Percentiles rank a stretch among this genome's conserved stretches.
Evolutionary conservation across 2,329 filamentous ascomycete species (phyloP).

Genomic region (Saccharata proteae): DNA sequence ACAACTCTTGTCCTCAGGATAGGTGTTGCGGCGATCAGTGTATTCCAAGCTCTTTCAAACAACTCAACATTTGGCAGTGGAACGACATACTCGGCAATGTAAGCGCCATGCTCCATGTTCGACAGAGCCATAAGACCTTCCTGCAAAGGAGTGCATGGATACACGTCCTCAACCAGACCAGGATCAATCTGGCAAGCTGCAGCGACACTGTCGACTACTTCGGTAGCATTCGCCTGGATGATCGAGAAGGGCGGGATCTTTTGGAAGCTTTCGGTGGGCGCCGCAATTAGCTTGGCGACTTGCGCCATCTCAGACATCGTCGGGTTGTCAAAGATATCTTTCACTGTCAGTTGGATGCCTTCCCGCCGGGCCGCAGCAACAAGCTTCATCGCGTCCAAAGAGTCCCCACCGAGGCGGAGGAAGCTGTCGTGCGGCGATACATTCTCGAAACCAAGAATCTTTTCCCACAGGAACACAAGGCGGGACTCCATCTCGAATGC

Average conservation of each 20-base stretch:
- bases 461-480: neutral
- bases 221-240: neutral
- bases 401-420: conserved; percentile 35
- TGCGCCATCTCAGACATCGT: conserved; percentile 35
- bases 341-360: conserved; percentile 40
- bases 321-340: conserved; percentile 41
- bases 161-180: conserved; percentile 35
- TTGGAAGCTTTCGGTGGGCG: no score
- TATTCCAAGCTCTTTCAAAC: conserved; percentile 36
- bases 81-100: conserved; percentile 28
- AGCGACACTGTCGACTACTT: neutral
- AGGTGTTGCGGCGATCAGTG: conserved; percentile 29
- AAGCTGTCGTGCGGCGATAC: conserved; percentile 40
- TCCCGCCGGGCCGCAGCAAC: conserved; percentile 41
- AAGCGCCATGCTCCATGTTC: conserved; percentile 38
- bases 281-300: conserved; percentile 13
- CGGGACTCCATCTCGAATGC: neutral
- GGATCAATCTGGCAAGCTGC: conserved; percentile 1
- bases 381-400: conserved; percentile 43
- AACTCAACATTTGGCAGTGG: conserved; percentile 12
- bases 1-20: conserved; percentile 36
- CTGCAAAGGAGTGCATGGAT: conserved; percentile 43
- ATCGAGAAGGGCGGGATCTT: neutral
- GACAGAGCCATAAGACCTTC: conserved; percentile 44
- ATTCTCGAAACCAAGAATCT: conserved; percentile 34